phyloP scores from a whole-genome alignment of 257 asterid genomes.

The Solanum medicagineum region DNA sequence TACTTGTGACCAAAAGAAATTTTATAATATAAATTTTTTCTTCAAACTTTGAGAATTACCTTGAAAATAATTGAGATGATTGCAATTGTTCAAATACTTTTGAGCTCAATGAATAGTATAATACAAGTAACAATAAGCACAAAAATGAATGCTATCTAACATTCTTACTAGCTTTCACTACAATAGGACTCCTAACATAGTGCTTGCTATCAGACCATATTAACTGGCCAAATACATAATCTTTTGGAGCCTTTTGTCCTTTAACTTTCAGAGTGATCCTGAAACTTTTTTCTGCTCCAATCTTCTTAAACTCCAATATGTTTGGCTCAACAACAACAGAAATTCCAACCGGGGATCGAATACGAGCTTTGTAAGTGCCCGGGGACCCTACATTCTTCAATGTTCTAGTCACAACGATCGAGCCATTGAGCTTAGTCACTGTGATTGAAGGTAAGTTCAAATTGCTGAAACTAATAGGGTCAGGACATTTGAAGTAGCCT shows the following conservation, averaged over 20 bases:
- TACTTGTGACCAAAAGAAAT: too few relatives aligned
- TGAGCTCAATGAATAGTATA: neutral
- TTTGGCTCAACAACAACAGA: slow-evolving; percentile 30
- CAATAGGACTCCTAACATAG: slow-evolving; percentile 75
- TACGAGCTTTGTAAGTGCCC: slow-evolving; percentile 48
- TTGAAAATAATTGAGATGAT: neutral
- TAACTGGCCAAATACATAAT: slow-evolving; percentile 69
- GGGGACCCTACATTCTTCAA: slow-evolving; percentile 72
- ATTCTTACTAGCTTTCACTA: slow-evolving; percentile 23
- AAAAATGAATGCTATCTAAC: neutral
- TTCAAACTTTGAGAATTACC: too few relatives aligned
- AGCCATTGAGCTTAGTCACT: slow-evolving; percentile 39
- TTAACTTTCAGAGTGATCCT: slow-evolving; percentile 28
- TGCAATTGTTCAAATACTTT: neutral
- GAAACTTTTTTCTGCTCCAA: slow-evolving; percentile 54
- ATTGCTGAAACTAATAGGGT: slow-evolving; percentile 28
- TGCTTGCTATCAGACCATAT: slow-evolving; percentile 83
- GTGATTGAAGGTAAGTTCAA: slow-evolving; percentile 85
- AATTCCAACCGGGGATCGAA: slow-evolving; percentile 46
- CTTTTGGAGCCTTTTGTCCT: slow-evolving; percentile 8
- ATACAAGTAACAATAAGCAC: neutral
- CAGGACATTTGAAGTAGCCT: slow-evolving; percentile 27
- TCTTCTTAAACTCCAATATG: slow-evolving; percentile 17
- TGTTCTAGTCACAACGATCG: slow-evolving; percentile 46
- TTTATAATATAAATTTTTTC: too few relatives aligned